Evolutionary conservation across 148 eudicot species (phyloP).

Genomic region (Chenopodium berlandieri): DNA sequence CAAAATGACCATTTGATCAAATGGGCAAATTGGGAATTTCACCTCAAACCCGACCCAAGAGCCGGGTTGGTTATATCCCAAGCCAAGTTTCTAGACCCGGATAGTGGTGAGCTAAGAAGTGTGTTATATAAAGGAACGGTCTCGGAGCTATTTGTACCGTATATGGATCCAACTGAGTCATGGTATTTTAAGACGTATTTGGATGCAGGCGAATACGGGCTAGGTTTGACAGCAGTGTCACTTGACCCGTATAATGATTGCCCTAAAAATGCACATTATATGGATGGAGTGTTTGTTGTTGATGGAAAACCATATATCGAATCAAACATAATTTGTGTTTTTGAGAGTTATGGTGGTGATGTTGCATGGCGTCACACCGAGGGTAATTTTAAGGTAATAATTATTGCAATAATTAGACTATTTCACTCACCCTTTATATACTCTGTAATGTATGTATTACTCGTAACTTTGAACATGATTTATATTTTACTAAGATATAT

Average conservation of each 20-base stretch:
- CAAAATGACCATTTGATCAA: constrained; percentile 59
- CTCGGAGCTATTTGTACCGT: constrained; percentile 96
- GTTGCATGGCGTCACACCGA: constrained; percentile 74
- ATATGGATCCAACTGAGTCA: constrained; percentile 95
- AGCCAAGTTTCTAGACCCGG: constrained; percentile 63
- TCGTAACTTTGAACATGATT: constrained; percentile 32
- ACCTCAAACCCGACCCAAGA: constrained; percentile 92
- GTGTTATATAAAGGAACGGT: constrained; percentile 90
- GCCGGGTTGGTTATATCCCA: constrained; percentile 84
- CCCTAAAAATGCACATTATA: constrained; percentile 79
- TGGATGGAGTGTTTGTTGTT: constrained; percentile 93
- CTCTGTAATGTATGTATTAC: no score
- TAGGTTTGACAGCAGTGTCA: constrained; percentile 87
- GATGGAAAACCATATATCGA: constrained; percentile 82
- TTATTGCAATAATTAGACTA: no score
- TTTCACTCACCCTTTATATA: no score
- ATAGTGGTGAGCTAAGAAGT: constrained; percentile 53
- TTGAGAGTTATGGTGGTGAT: constrained; percentile 90
- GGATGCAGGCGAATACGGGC: constrained; percentile 99
- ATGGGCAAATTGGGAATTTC: constrained; percentile 98
- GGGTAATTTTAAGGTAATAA: no score
- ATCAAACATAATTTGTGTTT: constrained; percentile 76
- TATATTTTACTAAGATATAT: no score
- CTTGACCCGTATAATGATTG: constrained; percentile 92
- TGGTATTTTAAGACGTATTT: constrained; percentile 99